These are phyloP conservation scores for Trametes pubescens DNA, from an alignment of 1,284 basidiomycete species.

Conservation along the genomic window DNA sequence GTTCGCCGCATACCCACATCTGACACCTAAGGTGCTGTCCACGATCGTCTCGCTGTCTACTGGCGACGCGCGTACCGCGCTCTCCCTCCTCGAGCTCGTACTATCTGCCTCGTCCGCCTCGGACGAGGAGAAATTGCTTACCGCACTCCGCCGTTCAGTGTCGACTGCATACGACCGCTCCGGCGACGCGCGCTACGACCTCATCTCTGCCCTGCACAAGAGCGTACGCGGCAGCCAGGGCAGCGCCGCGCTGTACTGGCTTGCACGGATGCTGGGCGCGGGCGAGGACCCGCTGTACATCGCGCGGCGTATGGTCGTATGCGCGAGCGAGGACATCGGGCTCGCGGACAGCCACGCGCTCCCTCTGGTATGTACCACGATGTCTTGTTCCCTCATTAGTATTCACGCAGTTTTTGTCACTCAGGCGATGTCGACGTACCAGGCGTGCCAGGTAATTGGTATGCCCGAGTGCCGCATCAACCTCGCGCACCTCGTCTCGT, in stretches of 20 bases:
- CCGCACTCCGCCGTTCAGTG: conserved; percentile 61
- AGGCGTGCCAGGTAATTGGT: conserved; percentile 85
- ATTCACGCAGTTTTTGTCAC: background rate
- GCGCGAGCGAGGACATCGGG: conserved; percentile 88
- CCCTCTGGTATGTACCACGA: conserved; percentile 58
- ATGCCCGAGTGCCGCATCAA: conserved; percentile 86
- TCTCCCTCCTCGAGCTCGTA: conserved; percentile 71
- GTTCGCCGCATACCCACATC: conserved; percentile 50
- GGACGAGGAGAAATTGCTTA: conserved; percentile 55
- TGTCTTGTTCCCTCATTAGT: too few relatives aligned
- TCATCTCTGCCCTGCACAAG: conserved; percentile 92
- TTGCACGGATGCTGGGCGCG: conserved; percentile 83
- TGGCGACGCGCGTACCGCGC: conserved; percentile 77
- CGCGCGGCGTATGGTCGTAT: conserved; percentile 82
- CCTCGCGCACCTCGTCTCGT: conserved; percentile 83
- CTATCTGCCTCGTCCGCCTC: conserved; percentile 51
- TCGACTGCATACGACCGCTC: conserved; percentile 76
- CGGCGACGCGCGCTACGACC: conserved; percentile 84
- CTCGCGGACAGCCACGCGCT: conserved; percentile 79
- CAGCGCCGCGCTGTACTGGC: conserved; percentile 89
- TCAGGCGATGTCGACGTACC: conserved; percentile 80
- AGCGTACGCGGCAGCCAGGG: conserved; percentile 83
- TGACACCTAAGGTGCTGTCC: conserved; percentile 56
- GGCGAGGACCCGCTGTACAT: conserved; percentile 92
- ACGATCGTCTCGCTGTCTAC: conserved; percentile 65